Base-by-base conservation (phyloP, 2,329 filamentous ascomycete species). In the Cladosporium sp. region DNA sequence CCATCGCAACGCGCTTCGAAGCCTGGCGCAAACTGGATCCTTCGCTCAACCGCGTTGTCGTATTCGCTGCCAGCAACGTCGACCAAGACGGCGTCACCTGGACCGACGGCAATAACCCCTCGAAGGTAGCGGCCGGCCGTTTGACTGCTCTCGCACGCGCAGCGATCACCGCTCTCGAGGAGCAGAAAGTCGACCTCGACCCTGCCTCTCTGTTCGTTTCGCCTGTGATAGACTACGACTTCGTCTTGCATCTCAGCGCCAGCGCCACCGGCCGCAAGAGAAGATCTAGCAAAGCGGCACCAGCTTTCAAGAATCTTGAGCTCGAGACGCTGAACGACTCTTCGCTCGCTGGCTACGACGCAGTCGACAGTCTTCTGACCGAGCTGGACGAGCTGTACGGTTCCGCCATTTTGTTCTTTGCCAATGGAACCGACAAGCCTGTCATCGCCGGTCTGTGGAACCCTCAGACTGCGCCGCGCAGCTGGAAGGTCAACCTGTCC, bases 11-110 rank as follows among this genome's bases (percentile, higher is more conserved):
- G 3, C 85, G 88, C 19, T 87, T 97, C 59, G 85, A 90, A 61
- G 87, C 88, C 14, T 96, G 91, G 90, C 84, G 94, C 59, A 90
- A 88, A 64, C 86, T 94, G 56, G 94, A 99, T 68, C 92, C 92
- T 1, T 85, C 83, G 55, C 89, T 97, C 86, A 96, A 94, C 74
- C 86, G 86, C 61, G 84, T 90, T 2, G 87, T 88, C 17, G 77
- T 97, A 39, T 89, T 97, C 68, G 88, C 88, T 3, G 91, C 91
- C 2, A 92, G 90, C 0, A 88, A 89, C 55, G 78, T 89, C 63
- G 92, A 97, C 66, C 75, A 78, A 5, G 88, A 88, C 37, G 94
- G 94, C 3, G 84, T 87, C 8, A 88, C 88, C 0, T 97, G 91
- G 82, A 96, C 88, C 0, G 83, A 91, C 52, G 82, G 82, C 57